Conservation (phyloP, 2,329 filamentous ascomycete species). For the Apiospora marii region DNA sequence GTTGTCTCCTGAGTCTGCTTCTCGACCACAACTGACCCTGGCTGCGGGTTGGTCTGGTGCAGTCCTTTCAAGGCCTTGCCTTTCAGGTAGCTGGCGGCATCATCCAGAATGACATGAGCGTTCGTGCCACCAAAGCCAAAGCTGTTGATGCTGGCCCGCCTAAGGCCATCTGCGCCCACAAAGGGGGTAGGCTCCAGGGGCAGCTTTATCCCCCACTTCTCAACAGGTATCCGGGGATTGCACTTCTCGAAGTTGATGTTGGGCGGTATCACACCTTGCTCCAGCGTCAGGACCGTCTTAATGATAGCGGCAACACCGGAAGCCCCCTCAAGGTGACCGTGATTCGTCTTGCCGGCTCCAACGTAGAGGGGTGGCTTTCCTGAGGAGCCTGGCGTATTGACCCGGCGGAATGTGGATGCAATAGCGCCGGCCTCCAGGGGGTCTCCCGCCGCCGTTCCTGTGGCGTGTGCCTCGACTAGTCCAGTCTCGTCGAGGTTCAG, state of each 20-base stretch:
- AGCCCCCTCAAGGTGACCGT: constrained; percentile 43
- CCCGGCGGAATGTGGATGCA: constrained; percentile 39
- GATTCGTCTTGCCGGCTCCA: constrained; percentile 43
- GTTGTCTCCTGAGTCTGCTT: constrained; percentile 18
- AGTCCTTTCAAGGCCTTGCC: constrained; percentile 35
- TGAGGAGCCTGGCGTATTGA: neutral
- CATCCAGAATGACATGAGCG: constrained; percentile 44
- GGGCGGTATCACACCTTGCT: constrained; percentile 38
- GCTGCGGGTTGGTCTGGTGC: constrained; percentile 33
- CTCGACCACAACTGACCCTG: neutral
- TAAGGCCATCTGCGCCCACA: constrained; percentile 28
- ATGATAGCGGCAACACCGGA: constrained; percentile 36
- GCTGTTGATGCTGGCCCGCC: constrained; percentile 41
- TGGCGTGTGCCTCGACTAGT: constrained; percentile 48
- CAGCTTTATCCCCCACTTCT: constrained; percentile 35
- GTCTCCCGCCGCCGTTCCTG: constrained; percentile 47
- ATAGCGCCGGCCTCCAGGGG: constrained; percentile 49
- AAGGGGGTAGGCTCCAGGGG: constrained; percentile 36
- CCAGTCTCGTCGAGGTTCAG: constrained; percentile 35
- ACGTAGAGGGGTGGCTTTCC: constrained; percentile 30
- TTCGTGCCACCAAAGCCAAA: constrained; percentile 47
- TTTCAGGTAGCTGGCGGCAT: constrained; percentile 39
- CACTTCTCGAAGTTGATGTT: constrained; percentile 45
- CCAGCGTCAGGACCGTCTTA: constrained; percentile 38
- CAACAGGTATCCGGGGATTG: constrained; percentile 44